Conservation (phyloP, 2,329 filamentous ascomycete species). For the Aspergillus sp. region DNA sequence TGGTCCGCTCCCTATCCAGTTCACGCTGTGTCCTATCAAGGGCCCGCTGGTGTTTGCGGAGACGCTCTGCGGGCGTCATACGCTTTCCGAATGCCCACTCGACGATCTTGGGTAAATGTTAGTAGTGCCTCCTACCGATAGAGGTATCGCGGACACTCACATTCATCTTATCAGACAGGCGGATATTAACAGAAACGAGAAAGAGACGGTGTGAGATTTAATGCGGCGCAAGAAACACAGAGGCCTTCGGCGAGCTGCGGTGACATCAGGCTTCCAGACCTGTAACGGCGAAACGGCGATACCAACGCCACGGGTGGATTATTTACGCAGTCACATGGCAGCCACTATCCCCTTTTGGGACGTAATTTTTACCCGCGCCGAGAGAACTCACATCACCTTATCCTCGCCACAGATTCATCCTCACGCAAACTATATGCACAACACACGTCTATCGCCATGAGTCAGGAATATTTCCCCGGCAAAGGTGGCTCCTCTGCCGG, state of each 20-base stretch:
- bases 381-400: conserved; percentile 4
- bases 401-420: neutral
- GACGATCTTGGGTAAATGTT: conserved; percentile 66
- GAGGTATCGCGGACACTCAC: conserved; percentile 25
- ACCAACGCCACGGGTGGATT: neutral
- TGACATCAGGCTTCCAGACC: conserved; percentile 24
- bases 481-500: conserved; percentile 35
- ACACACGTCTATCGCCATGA: conserved; percentile 33
- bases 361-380: conserved; percentile 14
- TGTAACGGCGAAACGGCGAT: conserved; percentile 6
- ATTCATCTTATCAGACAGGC: conserved; percentile 35
- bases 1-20: conserved; percentile 89
- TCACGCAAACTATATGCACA: conserved; percentile 14
- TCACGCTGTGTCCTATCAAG: conserved; percentile 97
- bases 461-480: conserved; percentile 42
- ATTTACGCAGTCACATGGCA: conserved; percentile 17
- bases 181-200: neutral
- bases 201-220: neutral
- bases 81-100: conserved; percentile 99
- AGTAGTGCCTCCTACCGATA: conserved; percentile 1
- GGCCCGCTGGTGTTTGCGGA: conserved; percentile 79
- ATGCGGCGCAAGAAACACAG: conserved; percentile 10
- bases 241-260: conserved; percentile 13
- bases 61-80: conserved; percentile 79
- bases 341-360: conserved; percentile 14